Evolutionary conservation across 768 basidiomycete genomes (phyloP).

Genomic region (Hygrophoropsis aurantiaca): DNA sequence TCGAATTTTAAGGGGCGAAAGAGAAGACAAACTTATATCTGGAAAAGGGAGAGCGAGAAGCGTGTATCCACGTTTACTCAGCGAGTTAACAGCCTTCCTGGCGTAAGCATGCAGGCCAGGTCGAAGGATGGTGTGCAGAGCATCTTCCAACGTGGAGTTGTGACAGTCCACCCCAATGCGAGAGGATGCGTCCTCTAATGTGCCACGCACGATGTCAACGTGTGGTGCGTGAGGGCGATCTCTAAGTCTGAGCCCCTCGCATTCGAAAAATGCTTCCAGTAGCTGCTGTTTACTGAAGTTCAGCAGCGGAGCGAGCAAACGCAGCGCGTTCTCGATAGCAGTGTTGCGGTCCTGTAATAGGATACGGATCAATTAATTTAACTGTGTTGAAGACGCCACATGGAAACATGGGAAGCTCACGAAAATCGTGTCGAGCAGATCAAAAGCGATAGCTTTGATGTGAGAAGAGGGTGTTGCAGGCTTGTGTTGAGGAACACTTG

Average conservation of each 20-base stretch:
- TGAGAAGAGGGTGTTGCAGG: not conserved
- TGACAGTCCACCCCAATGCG: not conserved
- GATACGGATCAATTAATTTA: not conserved
- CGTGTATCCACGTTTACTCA: not conserved
- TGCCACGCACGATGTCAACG: not conserved
- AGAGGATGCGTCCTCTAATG: not conserved
- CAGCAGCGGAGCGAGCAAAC: not conserved
- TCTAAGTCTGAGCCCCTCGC: not conserved
- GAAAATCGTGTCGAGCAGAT: not conserved
- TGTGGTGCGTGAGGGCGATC: not conserved
- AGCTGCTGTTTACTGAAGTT: not conserved
- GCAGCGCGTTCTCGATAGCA: not conserved
- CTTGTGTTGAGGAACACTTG: not conserved
- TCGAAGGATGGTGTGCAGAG: not conserved
- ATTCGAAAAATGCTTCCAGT: conserved; percentile 1
- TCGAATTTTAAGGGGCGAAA: not conserved
- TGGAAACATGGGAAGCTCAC: too few species aligned
- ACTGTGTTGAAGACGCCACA: too few species aligned
- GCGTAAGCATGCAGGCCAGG: not conserved
- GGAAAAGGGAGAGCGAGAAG: not conserved
- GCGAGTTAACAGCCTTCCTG: not conserved
- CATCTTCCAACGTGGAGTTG: not conserved
- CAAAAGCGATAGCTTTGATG: not conserved
- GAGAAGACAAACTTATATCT: not conserved
- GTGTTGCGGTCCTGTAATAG: not conserved